A percentile compares a stretch with the other conserved stretches of the same genome.
These are phyloP conservation scores for Pythium vanterpoolii DNA, from an alignment of 352 stramenopile genomes.

Conservation along the genomic window DNA sequence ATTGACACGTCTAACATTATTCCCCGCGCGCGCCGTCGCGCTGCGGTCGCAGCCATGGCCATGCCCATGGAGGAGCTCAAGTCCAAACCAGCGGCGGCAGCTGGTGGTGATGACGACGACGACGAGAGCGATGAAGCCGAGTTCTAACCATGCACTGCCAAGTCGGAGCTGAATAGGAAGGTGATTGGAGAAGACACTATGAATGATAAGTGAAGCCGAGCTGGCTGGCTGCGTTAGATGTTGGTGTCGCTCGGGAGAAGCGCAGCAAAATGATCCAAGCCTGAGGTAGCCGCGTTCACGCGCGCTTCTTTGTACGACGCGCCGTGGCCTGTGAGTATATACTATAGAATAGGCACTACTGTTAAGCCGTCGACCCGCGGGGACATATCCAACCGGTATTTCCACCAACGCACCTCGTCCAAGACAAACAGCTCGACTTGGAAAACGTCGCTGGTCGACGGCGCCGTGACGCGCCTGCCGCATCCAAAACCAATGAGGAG, in stretches of 20 bases:
- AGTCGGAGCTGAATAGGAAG: neutral
- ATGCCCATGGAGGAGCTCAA: slow-evolving; percentile 54
- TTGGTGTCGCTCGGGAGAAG: slow-evolving; percentile 14
- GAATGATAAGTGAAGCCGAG: neutral
- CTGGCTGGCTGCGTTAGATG: neutral
- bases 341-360: neutral
- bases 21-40: slow-evolving; percentile 64
- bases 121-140: slow-evolving; percentile 83
- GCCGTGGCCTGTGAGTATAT: slow-evolving; percentile 39
- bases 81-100: slow-evolving; percentile 22
- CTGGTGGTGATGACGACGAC: slow-evolving; percentile 40
- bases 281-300: slow-evolving; percentile 45
- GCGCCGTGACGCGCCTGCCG: slow-evolving; percentile 53
- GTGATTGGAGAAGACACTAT: neutral
- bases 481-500: neutral
- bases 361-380: neutral
- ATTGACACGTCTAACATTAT: slow-evolving; percentile 88
- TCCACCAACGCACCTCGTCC: slow-evolving; percentile 46
- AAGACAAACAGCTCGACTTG: slow-evolving; percentile 63
- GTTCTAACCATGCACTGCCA: slow-evolving; percentile 40
- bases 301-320: slow-evolving; percentile 64
- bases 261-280: slow-evolving; percentile 44
- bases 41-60: slow-evolving; percentile 66
- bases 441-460: slow-evolving; percentile 40
- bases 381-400: neutral